These are phyloP conservation scores for Pythium rishiriense DNA, from an alignment of 352 stramenopile species.

Conservation along the genomic window DNA sequence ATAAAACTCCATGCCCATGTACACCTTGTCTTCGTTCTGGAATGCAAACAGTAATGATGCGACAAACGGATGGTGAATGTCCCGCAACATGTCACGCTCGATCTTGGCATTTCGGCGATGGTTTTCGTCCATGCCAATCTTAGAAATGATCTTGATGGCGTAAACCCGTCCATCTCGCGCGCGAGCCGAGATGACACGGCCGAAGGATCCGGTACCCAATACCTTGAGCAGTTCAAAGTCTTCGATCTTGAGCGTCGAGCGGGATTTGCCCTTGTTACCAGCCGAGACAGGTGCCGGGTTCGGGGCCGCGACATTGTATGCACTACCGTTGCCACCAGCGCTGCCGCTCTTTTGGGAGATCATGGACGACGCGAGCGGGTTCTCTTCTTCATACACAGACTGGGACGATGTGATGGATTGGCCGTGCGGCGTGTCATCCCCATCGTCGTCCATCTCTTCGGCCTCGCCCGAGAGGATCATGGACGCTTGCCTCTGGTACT, in stretches of 20 bases:
- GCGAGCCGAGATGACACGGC: constrained; percentile 78
- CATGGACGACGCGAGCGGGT: constrained; percentile 30
- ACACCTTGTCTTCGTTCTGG: constrained; percentile 98
- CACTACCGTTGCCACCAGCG: constrained; percentile 24
- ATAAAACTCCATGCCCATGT: constrained; percentile 99
- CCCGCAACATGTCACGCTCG: constrained; percentile 94
- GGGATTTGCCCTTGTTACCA: constrained; percentile 64
- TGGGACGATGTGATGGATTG: constrained; percentile 51
- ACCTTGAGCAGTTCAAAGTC: constrained; percentile 89
- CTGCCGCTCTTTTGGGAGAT: constrained; percentile 31
- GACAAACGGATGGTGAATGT: constrained; percentile 96
- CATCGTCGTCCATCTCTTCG: constrained; percentile 74
- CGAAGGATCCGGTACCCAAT: constrained; percentile 82
- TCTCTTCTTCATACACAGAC: constrained; percentile 68
- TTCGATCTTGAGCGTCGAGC: constrained; percentile 80
- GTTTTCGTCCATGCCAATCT: constrained; percentile 88
- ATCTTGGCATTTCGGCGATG: constrained; percentile 82
- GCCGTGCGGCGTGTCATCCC: constrained; percentile 53
- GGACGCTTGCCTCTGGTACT: constrained; percentile 52
- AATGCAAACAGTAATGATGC: constrained; percentile 97
- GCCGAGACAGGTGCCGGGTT: not conserved
- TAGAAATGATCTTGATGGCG: constrained; percentile 89
- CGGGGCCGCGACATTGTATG: constrained; percentile 14
- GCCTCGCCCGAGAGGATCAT: constrained; percentile 74
- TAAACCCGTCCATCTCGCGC: constrained; percentile 71